These are phyloP conservation scores for Aspergillus egyptiacus DNA, from an alignment of 495 filamentous ascomycete species.

Conservation along the genomic window DNA sequence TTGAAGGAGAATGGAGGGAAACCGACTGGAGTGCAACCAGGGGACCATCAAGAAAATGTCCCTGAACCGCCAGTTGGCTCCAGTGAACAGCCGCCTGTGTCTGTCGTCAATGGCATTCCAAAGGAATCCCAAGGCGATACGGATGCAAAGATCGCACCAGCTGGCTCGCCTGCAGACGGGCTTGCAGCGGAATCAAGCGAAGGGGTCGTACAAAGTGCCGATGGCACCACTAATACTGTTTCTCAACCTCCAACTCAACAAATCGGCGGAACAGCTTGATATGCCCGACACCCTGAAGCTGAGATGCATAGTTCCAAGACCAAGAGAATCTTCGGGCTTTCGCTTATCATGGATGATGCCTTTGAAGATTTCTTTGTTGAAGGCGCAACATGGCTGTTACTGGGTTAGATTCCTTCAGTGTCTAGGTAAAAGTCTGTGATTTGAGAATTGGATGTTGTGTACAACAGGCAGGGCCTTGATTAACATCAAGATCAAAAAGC, in stretches of 20 bases:
- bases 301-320: background rate
- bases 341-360: background rate
- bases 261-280: background rate
- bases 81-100: background rate
- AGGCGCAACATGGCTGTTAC: background rate
- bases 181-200: background rate
- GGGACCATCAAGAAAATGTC: background rate
- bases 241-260: background rate
- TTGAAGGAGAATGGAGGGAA: conserved; percentile 18
- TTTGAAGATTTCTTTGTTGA: background rate
- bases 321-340: background rate
- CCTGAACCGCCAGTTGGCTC: background rate
- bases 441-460: background rate
- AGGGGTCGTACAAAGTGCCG: background rate
- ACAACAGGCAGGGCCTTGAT: background rate
- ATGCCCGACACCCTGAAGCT: background rate
- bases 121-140: background rate
- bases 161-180: background rate
- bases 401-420: background rate
- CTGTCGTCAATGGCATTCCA: background rate
- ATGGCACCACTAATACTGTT: background rate
- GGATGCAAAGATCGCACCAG: background rate
- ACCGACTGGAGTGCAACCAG: conserved; percentile 10
- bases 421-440: background rate
- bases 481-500: background rate